Conservation (phyloP, 352 stramenopile species). For the Phytopythium mirpurense region DNA sequence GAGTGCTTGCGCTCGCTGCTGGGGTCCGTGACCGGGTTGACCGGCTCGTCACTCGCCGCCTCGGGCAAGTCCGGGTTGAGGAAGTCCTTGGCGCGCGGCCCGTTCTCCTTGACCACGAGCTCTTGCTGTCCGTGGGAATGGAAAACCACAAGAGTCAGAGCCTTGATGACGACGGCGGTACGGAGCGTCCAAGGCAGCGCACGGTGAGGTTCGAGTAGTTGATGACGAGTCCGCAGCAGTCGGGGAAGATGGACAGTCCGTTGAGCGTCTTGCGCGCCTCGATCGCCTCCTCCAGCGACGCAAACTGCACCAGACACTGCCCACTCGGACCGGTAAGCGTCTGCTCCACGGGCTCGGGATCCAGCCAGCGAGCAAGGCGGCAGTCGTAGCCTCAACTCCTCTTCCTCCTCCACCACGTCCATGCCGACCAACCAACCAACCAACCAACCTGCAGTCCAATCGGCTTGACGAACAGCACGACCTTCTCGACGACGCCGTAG, state of each 20-base stretch:
- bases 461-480: conserved; percentile 59
- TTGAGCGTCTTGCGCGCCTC: conserved; percentile 38
- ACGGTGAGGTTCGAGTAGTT: conserved; percentile 56
- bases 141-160: too few species aligned
- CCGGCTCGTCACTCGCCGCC: conserved; percentile 17
- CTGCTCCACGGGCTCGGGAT: too few species aligned
- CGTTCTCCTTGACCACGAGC: conserved; percentile 61
- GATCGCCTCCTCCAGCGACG: conserved; percentile 31
- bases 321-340: too few species aligned
- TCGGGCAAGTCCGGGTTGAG: conserved; percentile 31
- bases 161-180: too few species aligned
- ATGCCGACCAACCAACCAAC: too few species aligned
- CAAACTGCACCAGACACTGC: conserved; percentile 55
- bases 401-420: too few species aligned
- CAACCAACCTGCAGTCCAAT: conserved; percentile 37
- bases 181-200: neutral
- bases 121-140: conserved; percentile 27
- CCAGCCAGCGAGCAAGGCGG: too few species aligned
- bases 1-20: conserved; percentile 5
- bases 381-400: too few species aligned
- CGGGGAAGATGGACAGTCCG: conserved; percentile 51
- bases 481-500: conserved; percentile 51
- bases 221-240: conserved; percentile 56
- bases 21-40: conserved; percentile 23
- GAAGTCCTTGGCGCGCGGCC: conserved; percentile 42